phyloP scores from a whole-genome alignment of 345 rosid genomes.

The Sisymbrium altissimum region DNA sequence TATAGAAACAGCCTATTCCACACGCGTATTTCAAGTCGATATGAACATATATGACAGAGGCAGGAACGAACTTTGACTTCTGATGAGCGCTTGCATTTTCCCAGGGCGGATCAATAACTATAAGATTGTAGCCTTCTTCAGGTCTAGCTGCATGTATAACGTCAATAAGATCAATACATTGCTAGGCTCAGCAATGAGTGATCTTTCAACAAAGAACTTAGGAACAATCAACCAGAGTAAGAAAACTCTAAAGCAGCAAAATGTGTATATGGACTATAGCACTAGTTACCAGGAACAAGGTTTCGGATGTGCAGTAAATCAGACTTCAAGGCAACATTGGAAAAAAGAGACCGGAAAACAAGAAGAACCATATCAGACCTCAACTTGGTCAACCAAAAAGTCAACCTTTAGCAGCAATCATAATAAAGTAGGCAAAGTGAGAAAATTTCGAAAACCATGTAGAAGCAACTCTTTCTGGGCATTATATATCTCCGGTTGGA shows the following conservation, averaged over 20 bases:
- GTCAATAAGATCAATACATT: background rate
- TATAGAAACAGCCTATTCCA: background rate
- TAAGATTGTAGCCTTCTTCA: constrained; percentile 57
- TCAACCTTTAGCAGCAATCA: background rate
- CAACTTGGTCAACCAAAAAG: background rate
- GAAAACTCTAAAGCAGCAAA: constrained; percentile 7
- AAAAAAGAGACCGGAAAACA: constrained; percentile 17
- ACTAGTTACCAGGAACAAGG: constrained; percentile 72
- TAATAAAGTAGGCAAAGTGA: background rate
- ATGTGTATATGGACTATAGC: background rate
- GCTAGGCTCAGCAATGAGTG: background rate
- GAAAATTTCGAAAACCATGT: constrained; percentile 49
- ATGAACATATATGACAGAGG: background rate
- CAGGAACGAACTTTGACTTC: constrained; percentile 52
- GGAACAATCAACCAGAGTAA: background rate
- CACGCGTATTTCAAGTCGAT: background rate
- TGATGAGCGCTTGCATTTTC: constrained; percentile 88
- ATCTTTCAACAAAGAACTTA: background rate
- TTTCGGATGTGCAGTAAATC: constrained; percentile 75
- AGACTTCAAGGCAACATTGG: constrained; percentile 49
- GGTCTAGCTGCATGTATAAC: constrained; percentile 49
- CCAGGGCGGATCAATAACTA: constrained; percentile 93
- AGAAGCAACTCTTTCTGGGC: constrained; percentile 69
- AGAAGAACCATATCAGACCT: constrained; percentile 8
- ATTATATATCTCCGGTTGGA: constrained; percentile 46